Base-by-base conservation (phyloP, 129 eudicot genomes). In the Pittosporum tobira region DNA sequence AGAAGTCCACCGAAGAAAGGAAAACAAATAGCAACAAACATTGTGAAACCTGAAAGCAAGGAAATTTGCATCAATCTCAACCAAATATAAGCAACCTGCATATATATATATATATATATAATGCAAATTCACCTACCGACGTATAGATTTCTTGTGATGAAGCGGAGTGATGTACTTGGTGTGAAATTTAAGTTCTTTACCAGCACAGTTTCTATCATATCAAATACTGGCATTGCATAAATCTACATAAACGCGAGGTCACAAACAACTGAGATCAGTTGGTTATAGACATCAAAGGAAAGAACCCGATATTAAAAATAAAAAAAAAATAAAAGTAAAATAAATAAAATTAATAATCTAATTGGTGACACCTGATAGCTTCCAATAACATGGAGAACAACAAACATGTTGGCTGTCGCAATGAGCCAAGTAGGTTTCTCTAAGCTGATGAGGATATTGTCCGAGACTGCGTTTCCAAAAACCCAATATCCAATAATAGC, bases 331-430 rank as follows among this genome's bases (percentile, higher is more conserved):
- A n/a, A n/a, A n/a, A n/a, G n/a, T n/a, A n/a, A n/a, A n/a, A n/a
- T n/a, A n/a, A n/a, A 23, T 20, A 16, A 16, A 20, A 20, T 6
- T n/a, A 13, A 14, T 23, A n/a, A n/a, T n/a, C n/a, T n/a, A n/a
- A n/a, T n/a, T n/a, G n/a, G n/a, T n/a, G n/a, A n/a, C n/a, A 77
- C 83, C 78, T 77, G 83, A 68, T 77, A 77, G 65, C 83, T 77
- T 43, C 83, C 83, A n/a, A 77, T 77, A 44, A 77, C 72, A 45
- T 77, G 83, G 13, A 77, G 31, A 27, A 77, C 83, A 4, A 77
- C 79, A 40, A 77, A 77, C 44, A 77, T n/a, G 68, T 77, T 77
- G 21, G 83, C 83, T 69, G 59, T 68, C 3, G 72, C 79, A 47
- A 77, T 77, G 24, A 77, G 78, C 83, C 83, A 77, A 11, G 14